Evolutionary conservation across 1,284 basidiomycete species (phyloP).

Genomic region (Porogramme epimiltina): DNA sequence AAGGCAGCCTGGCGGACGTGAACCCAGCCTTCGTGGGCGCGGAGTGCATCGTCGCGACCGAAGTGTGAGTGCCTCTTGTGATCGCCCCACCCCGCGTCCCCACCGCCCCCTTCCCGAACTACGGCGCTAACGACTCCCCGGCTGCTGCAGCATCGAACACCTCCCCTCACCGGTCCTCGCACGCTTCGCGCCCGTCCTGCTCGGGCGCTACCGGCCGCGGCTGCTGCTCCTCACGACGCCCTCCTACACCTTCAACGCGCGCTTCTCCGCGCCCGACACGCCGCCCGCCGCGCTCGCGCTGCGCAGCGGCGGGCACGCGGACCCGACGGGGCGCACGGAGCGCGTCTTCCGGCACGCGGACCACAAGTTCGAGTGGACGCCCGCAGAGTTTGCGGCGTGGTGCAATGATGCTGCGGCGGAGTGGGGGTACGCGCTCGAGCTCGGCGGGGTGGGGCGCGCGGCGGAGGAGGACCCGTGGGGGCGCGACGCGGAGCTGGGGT

Average conservation of each 20-base stretch:
- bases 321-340: constrained; percentile 76
- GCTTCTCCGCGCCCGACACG: constrained; percentile 71
- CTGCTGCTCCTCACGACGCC: constrained; percentile 88
- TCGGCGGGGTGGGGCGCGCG: constrained; percentile 57
- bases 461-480: constrained; percentile 66
- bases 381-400: constrained; percentile 78
- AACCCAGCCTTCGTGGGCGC: constrained; percentile 75
- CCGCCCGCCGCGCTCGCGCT: constrained; percentile 42
- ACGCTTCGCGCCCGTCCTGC: constrained; percentile 77
- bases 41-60: constrained; percentile 85
- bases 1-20: constrained; percentile 77
- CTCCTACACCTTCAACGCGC: constrained; percentile 86
- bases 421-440: constrained; percentile 75
- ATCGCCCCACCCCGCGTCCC: background rate
- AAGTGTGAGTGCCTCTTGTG: constrained; percentile 63
- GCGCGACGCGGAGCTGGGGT: constrained; percentile 62
- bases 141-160: constrained; percentile 80
- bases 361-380: constrained; percentile 94
- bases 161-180: constrained; percentile 70
- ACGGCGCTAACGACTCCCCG: background rate
- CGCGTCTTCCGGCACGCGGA: constrained; percentile 80
- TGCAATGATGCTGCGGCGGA: constrained; percentile 60
- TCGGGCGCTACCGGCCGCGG: constrained; percentile 84
- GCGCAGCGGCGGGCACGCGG: constrained; percentile 59
- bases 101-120: background rate